Evolutionary conservation across 139 green algal species (phyloP), one percentile per base, ranked within the genome.

Genomic region (Chlorella sp.): DNA sequence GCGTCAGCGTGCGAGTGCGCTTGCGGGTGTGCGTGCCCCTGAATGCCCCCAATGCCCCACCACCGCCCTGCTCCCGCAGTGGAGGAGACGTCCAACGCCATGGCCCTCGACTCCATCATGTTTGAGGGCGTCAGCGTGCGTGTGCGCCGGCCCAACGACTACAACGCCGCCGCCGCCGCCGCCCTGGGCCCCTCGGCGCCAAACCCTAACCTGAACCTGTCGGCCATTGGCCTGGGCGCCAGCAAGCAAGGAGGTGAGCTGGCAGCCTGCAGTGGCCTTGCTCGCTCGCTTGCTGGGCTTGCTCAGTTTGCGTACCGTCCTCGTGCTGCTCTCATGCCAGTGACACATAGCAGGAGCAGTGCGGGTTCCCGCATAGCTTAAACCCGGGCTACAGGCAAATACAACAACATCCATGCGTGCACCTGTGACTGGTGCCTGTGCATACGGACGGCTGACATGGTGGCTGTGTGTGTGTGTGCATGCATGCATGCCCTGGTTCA

Each of bases 131-230:
- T 95, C 31, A 87, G 74, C 4, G 85, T 99, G 71, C 87, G 96
- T 34, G 88, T 99, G 74, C 82, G 93, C 1, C 82, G 96, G 6
- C 96, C 96, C 62, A 98, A 97, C 71, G 96, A 99, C 79, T 99
- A 99, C 89, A 97, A 98, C 84, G 83, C 93, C 1, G 84, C 86
- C 0, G 87, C 86, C 3, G 95, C 94, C 0, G 85, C 87, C 70
- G 5, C 76, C 67, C 85, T 98, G 67, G 94, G 94, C 6, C 93
- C 94, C 42, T 85, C 68, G 35, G 82, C 82, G 30, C 95, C 95
- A 61, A 94, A 89, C 71, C 89, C 92, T 34, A 90, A 85, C 63
- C 91, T 99, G 67, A 97, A 99, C 85, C 86, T 99, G 27, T 83
- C 84, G 1, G 93, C 94, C 59, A 96, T 99, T 30, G 94, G 93